These are phyloP conservation scores for Hylodesmum podocarpum DNA, from an alignment of 306 rosid species.

Conservation along the genomic window DNA sequence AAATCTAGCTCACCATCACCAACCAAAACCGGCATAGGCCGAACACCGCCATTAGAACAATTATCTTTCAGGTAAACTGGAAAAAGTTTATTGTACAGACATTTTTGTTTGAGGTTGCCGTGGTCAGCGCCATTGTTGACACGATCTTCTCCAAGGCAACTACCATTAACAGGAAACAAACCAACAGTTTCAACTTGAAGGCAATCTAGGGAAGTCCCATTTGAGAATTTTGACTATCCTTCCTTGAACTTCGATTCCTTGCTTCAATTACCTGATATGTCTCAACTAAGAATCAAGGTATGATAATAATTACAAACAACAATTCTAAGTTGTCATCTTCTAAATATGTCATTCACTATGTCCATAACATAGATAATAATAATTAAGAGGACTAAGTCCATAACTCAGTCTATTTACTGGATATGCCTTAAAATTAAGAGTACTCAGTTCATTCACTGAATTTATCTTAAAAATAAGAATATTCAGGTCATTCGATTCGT, in stretches of 20 bases:
- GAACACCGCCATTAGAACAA: conserved; percentile 36
- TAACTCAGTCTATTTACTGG: too few species aligned
- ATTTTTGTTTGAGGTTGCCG: conserved; percentile 35
- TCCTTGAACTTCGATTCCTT: conserved; percentile 57
- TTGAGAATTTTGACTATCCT: conserved; percentile 50
- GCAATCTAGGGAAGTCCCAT: too few species aligned
- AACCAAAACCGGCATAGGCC: too few species aligned
- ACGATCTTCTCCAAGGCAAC: conserved; percentile 16
- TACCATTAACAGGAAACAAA: conserved; percentile 35
- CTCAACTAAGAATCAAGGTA: background rate
- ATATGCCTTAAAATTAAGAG: too few species aligned
- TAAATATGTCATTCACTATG: too few species aligned
- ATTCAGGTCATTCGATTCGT: too few species aligned
- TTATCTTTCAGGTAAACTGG: conserved; percentile 49
- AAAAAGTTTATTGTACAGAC: conserved; percentile 52
- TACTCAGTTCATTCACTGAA: too few species aligned
- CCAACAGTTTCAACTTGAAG: too few species aligned
- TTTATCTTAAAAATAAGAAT: too few species aligned
- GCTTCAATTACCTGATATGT: background rate
- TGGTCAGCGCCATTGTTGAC: conserved; percentile 29
- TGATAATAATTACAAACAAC: background rate
- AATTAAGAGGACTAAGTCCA: too few species aligned
- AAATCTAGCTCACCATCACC: conserved; percentile 63
- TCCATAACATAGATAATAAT: too few species aligned
- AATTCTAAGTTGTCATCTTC: background rate